These are phyloP conservation scores for Pestalotiopsis fici DNA, from an alignment of 2,329 filamentous ascomycete genomes.

Conservation along the genomic window DNA sequence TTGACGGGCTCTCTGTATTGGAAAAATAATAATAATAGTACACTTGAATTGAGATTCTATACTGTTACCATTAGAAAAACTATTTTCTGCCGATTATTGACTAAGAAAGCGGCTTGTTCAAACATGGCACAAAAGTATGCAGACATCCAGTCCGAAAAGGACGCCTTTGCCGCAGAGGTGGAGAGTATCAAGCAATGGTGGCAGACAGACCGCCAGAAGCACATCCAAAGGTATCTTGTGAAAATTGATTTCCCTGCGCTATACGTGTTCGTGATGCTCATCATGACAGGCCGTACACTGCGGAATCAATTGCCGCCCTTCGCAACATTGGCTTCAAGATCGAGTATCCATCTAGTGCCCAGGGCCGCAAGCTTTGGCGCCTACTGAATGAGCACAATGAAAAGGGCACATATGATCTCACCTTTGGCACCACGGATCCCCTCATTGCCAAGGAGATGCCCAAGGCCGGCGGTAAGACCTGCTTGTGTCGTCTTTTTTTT, in stretches of 20 bases:
- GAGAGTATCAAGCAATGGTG: slow-evolving; percentile 12
- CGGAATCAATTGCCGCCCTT: slow-evolving; percentile 14
- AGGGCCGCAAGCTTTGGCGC: slow-evolving; percentile 14
- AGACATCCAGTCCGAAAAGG: slow-evolving; percentile 10
- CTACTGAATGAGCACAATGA: slow-evolving; percentile 13
- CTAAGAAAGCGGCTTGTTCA: not conserved
- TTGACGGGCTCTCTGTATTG: not conserved
- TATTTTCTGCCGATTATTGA: not conserved
- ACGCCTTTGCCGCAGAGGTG: slow-evolving; percentile 12
- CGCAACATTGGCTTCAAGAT: slow-evolving; percentile 14
- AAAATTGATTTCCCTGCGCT: not conserved
- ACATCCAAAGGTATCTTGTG: slow-evolving; percentile 11
- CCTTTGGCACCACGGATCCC: slow-evolving; percentile 14
- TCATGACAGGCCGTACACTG: slow-evolving; percentile 7
- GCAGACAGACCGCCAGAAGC: slow-evolving; percentile 15
- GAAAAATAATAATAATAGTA: too few relatives aligned
- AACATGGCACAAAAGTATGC: slow-evolving; percentile 11
- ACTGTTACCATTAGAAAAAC: not conserved
- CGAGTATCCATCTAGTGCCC: slow-evolving; percentile 13
- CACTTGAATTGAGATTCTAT: too few relatives aligned
- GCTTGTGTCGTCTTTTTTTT: too few relatives aligned
- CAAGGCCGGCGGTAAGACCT: not conserved
- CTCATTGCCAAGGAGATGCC: slow-evolving; percentile 14
- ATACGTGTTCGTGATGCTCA: too few relatives aligned
- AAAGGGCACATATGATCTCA: slow-evolving; percentile 14